Base-by-base conservation (phyloP, 2,329 filamentous ascomycete genomes). In the Pleomassaria siparia region DNA sequence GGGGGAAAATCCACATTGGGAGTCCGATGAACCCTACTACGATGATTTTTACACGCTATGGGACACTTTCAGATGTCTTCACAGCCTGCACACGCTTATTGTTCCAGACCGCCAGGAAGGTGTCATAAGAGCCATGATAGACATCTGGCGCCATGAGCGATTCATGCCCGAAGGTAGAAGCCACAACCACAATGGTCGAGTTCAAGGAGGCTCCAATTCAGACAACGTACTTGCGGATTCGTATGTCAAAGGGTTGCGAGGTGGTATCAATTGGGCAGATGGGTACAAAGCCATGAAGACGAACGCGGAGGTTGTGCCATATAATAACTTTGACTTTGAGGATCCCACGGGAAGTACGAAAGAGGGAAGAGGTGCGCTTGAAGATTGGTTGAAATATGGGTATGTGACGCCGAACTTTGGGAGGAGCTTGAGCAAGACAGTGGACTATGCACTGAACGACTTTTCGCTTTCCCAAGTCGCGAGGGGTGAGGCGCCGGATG, bases 201-300 rank as follows among this genome's bases (percentile, higher is more conserved):
- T 81, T 0, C 86, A 89, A 61, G 86, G 84, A 12, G 86, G 86
- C 8, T 84, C 80, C 12, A 88, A 88, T 59, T 79, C 81, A 2
- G 86, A 89, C 62, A 88, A 86, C 49, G 79, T 89, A 6, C 78
- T 89, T 18, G 85, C 85, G 2, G 86, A 89, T 60, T 85, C 85
- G 0, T 88, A 82, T 53, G 77, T 87, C 21, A 88, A 89, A 62
- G 84, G 84, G 0, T 77, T 88, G 3, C 74, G 77, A 9, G 83
- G 81, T 6, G 71, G 70, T 8, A 73, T 88, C 39, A 74, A 88
- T 67, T 88, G 85, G 85, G 67, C 48, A 8, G 58, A 63, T 30
- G 61, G 55, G 2, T 63, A 58, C 35, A 29, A 49, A 18, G 81
- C 83, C 44, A 84, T 87, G 83, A 70, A 81, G 5, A 85, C 81